Evolutionary conservation across 2,329 filamentous ascomycete species (phyloP).

Genomic region (Diatrype stigma): DNA sequence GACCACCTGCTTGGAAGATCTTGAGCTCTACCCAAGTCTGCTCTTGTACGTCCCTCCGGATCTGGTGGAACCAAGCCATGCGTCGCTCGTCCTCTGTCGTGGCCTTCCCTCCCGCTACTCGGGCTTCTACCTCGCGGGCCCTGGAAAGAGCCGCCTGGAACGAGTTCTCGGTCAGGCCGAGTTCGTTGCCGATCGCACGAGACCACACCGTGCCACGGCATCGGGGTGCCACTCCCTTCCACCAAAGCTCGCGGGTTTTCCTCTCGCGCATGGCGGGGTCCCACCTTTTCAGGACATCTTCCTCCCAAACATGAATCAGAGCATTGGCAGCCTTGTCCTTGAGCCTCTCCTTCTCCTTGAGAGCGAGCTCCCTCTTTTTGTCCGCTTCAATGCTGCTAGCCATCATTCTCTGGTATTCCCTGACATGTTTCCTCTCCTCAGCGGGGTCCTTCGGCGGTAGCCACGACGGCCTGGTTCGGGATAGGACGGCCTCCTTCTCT

Average conservation of each 20-base stretch:
- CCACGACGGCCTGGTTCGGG: slow-evolving; percentile 78
- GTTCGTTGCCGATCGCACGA: slow-evolving; percentile 68
- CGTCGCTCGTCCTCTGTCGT: slow-evolving; percentile 52
- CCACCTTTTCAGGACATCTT: slow-evolving; percentile 74
- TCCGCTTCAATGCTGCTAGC: slow-evolving; percentile 56
- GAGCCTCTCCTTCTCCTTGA: slow-evolving; percentile 46
- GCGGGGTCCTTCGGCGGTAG: slow-evolving; percentile 81
- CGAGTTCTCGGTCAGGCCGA: slow-evolving; percentile 62
- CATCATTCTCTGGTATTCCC: slow-evolving; percentile 83
- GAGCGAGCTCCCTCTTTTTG: slow-evolving; percentile 52
- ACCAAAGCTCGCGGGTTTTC: slow-evolving; percentile 73
- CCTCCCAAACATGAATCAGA: slow-evolving; percentile 66
- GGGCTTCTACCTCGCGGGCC: slow-evolving; percentile 58
- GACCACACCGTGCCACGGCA: slow-evolving; percentile 67
- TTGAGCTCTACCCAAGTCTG: slow-evolving; percentile 67
- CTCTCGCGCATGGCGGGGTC: slow-evolving; percentile 64
- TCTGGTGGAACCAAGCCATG: slow-evolving; percentile 58
- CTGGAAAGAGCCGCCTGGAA: slow-evolving; percentile 68
- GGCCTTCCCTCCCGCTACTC: slow-evolving; percentile 47
- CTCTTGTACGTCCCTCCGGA: slow-evolving; percentile 59
- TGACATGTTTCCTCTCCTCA: slow-evolving; percentile 86
- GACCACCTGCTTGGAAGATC: slow-evolving; percentile 65
- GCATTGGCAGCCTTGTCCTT: slow-evolving; percentile 53
- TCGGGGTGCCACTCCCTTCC: slow-evolving; percentile 70
- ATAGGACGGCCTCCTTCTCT: slow-evolving; percentile 80